Conservation (phyloP, 371 early-diverging fungal genomes). For the Neoconidiobolus thromboides region DNA sequence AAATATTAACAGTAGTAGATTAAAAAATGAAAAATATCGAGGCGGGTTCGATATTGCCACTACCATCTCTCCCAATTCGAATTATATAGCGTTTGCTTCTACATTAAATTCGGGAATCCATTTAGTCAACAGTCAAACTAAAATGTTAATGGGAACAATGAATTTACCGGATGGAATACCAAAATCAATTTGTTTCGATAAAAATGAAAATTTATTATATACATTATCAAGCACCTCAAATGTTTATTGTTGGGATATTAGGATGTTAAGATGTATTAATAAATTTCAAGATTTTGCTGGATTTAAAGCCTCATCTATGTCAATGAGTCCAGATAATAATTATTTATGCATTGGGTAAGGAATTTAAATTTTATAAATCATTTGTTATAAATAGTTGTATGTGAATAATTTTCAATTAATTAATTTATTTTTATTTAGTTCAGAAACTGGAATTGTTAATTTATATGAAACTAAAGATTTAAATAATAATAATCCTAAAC, state of each 20-base stretch:
- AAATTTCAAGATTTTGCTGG: slow-evolving; percentile 67
- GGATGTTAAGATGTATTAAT: slow-evolving; percentile 38
- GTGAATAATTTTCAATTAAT: too few relatives aligned
- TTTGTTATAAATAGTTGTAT: background rate
- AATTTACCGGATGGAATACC: slow-evolving; percentile 66
- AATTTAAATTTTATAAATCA: background rate
- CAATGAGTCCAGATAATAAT: slow-evolving; percentile 47
- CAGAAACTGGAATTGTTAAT: slow-evolving; percentile 69
- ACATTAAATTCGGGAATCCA: slow-evolving; percentile 22
- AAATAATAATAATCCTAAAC: slow-evolving; percentile 27
- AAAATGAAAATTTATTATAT: slow-evolving; percentile 41
- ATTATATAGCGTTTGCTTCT: background rate
- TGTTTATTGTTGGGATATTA: slow-evolving; percentile 53
- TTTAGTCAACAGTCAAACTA: slow-evolving; percentile 51
- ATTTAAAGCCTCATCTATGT: slow-evolving; percentile 43
- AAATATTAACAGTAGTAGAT: background rate
- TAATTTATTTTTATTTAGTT: slow-evolving; percentile 16
- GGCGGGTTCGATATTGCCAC: background rate
- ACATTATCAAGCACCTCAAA: slow-evolving; percentile 39
- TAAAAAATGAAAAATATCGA: background rate
- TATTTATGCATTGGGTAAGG: slow-evolving; percentile 68
- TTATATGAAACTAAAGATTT: slow-evolving; percentile 41
- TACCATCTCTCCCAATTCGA: background rate
- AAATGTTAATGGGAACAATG: slow-evolving; percentile 64
- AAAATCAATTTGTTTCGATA: slow-evolving; percentile 30